phyloP scores from a whole-genome alignment of 148 eudicot genomes.

The Suaeda aralocaspica region DNA sequence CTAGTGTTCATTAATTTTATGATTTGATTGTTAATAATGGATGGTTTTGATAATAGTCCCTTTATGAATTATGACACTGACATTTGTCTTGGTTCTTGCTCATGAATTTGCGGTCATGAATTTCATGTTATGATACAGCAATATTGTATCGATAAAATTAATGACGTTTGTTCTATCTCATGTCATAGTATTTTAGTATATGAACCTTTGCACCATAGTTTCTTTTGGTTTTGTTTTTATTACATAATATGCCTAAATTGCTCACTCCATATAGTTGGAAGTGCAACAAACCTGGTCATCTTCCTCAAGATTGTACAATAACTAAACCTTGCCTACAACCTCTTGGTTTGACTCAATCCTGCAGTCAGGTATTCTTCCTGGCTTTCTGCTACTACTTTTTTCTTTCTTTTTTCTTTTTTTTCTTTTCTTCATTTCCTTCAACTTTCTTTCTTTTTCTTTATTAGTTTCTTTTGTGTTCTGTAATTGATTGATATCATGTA shows the following conservation, averaged over 20 bases:
- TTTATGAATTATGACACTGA: too few species aligned
- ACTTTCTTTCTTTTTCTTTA: neutral
- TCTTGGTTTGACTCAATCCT: slow-evolving; percentile 21
- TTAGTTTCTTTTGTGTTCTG: neutral
- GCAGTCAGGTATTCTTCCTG: slow-evolving; percentile 26
- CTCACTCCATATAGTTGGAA: slow-evolving; percentile 55
- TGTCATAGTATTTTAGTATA: neutral
- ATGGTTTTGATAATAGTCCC: too few species aligned
- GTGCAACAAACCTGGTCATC: slow-evolving; percentile 86
- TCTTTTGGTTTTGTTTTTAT: neutral
- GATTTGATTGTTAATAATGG: too few species aligned
- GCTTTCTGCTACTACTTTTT: slow-evolving; percentile 5
- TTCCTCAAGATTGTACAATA: slow-evolving; percentile 70
- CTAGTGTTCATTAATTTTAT: too few species aligned
- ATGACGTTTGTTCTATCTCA: too few species aligned
- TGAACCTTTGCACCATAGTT: neutral
- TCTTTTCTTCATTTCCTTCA: neutral
- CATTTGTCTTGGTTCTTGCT: too few species aligned
- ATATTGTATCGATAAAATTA: too few species aligned
- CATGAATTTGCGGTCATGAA: too few species aligned
- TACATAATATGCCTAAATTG: neutral
- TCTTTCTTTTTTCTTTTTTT: slow-evolving; percentile 4
- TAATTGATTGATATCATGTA: neutral
- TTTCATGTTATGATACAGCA: neutral
- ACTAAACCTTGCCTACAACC: slow-evolving; percentile 31